Percentiles rank a stretch among this genome's conserved stretches.
Evolutionary conservation across 768 basidiomycete genomes (phyloP).

Genomic region (Gyrodon lividus): DNA sequence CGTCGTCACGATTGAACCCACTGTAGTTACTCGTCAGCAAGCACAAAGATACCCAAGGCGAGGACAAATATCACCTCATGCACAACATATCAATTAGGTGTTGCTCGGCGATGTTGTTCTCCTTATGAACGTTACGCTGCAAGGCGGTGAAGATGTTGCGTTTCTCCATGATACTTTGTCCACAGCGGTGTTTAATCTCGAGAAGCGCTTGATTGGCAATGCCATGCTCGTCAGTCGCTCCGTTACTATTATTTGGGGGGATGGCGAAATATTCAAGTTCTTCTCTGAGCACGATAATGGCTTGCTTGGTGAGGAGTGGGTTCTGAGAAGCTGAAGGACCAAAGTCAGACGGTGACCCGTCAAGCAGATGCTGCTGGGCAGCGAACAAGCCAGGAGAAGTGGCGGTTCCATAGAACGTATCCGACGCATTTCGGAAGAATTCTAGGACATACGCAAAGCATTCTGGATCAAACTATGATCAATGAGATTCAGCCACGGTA

Average conservation of each 20-base stretch:
- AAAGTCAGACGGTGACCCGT: constrained; percentile 59
- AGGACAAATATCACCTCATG: constrained; percentile 72
- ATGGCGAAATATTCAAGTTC: constrained; percentile 99
- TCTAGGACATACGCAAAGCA: constrained; percentile 92
- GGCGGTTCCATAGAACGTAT: constrained; percentile 87
- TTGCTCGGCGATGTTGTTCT: constrained; percentile 98
- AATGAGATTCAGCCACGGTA: constrained; percentile 4
- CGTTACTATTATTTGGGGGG: constrained; percentile 64
- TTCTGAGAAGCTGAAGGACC: constrained; percentile 74
- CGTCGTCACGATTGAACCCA: constrained; percentile 96
- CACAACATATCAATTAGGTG: constrained; percentile 99
- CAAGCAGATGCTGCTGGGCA: constrained; percentile 78
- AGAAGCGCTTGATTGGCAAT: constrained; percentile 76
- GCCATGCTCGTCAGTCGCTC: constrained; percentile 73
- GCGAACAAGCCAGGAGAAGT: constrained; percentile 68
- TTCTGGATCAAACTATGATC: constrained; percentile 86
- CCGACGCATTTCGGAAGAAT: constrained; percentile 88
- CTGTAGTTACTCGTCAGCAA: constrained; percentile 33
- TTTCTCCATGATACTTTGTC: constrained; percentile 84
- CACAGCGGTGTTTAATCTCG: constrained; percentile 82
- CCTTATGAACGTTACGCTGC: constrained; percentile 98
- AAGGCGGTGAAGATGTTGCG: constrained; percentile 95
- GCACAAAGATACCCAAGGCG: constrained; percentile 4
- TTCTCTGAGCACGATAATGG: constrained; percentile 96
- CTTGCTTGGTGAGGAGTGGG: constrained; percentile 92